Conservation (phyloP, 2,329 filamentous ascomycete genomes). For the Fusarium chaquense region DNA sequence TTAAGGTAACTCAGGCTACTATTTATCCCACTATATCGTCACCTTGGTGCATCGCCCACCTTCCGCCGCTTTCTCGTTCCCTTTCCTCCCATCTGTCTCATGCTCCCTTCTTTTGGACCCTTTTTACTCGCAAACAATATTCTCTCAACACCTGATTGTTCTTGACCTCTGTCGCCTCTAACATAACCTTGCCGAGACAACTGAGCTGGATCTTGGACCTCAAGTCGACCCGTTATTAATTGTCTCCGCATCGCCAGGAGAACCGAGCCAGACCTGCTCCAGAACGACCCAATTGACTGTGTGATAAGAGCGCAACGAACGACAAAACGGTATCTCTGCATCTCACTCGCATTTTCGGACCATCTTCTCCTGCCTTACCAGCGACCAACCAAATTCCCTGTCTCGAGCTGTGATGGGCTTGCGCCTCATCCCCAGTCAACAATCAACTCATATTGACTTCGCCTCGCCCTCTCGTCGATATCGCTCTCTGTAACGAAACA, state of each 20-base stretch:
- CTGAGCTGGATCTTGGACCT: conserved; percentile 7
- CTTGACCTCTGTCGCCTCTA: background rate
- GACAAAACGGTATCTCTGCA: conserved; percentile 10
- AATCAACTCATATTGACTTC: conserved; percentile 20
- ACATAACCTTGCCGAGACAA: background rate
- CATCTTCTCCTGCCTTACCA: conserved; percentile 1
- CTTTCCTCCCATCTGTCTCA: conserved; percentile 9
- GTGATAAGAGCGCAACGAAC: conserved; percentile 30
- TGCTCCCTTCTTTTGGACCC: background rate
- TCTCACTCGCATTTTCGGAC: conserved; percentile 4
- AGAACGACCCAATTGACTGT: conserved; percentile 32
- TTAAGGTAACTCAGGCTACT: background rate
- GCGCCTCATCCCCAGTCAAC: conserved; percentile 28
- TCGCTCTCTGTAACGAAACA: background rate
- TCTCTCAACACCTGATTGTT: conserved; percentile 2
- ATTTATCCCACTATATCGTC: conserved; percentile 21
- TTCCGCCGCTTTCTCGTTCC: conserved; percentile 25
- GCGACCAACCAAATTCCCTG: conserved; percentile 1
- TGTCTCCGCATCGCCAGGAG: conserved; percentile 30
- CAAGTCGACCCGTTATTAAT: conserved; percentile 7
- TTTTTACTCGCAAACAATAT: background rate
- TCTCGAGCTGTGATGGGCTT: conserved; percentile 31
- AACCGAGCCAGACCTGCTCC: conserved; percentile 34
- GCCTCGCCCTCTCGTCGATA: conserved; percentile 1
- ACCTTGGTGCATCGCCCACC: conserved; percentile 13